Conservation (phyloP, 2,329 filamentous ascomycete species). For the Nemania sp. region DNA sequence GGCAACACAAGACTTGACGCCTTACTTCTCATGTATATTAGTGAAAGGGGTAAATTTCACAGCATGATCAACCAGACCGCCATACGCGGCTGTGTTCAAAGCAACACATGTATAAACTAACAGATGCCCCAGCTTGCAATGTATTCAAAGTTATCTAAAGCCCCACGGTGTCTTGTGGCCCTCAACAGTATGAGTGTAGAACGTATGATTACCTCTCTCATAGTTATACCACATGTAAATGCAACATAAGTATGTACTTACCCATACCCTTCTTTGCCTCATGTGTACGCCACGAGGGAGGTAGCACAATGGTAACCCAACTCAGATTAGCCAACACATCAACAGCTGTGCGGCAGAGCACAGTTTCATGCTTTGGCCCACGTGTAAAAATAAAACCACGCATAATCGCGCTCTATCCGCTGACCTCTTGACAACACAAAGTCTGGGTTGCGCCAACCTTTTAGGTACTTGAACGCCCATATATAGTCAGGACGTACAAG, state of each 20-base stretch:
- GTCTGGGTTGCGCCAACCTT: neutral
- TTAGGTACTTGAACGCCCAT: neutral
- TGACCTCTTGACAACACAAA: neutral
- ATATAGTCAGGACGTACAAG: neutral
- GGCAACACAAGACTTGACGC: neutral
- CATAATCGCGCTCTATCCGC: neutral
- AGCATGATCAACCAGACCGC: neutral
- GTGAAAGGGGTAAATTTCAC: neutral
- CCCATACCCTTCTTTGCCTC: neutral
- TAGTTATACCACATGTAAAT: neutral
- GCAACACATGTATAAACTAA: neutral
- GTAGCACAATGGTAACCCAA: neutral
- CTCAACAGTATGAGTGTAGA: neutral
- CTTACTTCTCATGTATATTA: neutral
- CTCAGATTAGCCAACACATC: neutral
- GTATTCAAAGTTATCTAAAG: neutral
- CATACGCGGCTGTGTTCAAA: neutral
- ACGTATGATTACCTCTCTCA: neutral
- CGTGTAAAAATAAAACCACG: neutral
- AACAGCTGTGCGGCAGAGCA: neutral
- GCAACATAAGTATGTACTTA: no score
- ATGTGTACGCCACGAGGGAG: neutral
- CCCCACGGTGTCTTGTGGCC: neutral
- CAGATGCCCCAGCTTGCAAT: neutral
- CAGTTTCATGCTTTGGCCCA: neutral